These are phyloP conservation scores for Aureobasidium uvarum DNA, from an alignment of 2,329 filamentous ascomycete species.

Conservation along the genomic window DNA sequence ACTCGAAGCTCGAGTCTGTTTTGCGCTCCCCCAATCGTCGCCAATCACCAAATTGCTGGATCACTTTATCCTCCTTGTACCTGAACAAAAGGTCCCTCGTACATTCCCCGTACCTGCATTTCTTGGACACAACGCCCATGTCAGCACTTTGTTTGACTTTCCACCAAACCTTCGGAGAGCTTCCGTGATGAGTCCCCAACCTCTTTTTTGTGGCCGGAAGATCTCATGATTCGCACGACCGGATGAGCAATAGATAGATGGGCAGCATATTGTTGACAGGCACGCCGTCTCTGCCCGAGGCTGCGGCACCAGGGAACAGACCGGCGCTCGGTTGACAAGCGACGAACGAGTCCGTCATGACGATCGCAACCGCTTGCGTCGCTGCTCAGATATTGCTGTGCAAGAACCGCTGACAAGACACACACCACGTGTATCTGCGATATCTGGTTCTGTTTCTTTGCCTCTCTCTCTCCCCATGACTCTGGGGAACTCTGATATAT, in stretches of 20 bases:
- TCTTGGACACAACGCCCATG: not conserved
- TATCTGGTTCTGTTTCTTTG: too few species aligned
- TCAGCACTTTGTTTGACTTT: conserved; percentile 12
- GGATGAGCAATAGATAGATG: not conserved
- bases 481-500: not conserved
- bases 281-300: conserved; percentile 17
- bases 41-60: not conserved
- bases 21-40: not conserved
- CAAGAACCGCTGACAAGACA: not conserved
- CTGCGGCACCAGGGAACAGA: conserved; percentile 10
- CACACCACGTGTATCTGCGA: not conserved
- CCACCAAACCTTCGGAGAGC: not conserved
- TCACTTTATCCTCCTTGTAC: not conserved
- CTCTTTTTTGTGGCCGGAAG: not conserved
- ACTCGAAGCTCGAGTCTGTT: not conserved
- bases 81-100: not conserved
- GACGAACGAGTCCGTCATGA: not conserved
- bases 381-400: not conserved
- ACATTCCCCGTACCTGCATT: not conserved
- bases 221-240: conserved; percentile 17
- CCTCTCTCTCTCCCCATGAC: not conserved
- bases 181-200: not conserved
- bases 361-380: not conserved
- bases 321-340: not conserved
- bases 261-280: not conserved